Evolutionary conservation across 352 stramenopile genomes (phyloP).

Genomic region (Phytopythium ostracodes): DNA sequence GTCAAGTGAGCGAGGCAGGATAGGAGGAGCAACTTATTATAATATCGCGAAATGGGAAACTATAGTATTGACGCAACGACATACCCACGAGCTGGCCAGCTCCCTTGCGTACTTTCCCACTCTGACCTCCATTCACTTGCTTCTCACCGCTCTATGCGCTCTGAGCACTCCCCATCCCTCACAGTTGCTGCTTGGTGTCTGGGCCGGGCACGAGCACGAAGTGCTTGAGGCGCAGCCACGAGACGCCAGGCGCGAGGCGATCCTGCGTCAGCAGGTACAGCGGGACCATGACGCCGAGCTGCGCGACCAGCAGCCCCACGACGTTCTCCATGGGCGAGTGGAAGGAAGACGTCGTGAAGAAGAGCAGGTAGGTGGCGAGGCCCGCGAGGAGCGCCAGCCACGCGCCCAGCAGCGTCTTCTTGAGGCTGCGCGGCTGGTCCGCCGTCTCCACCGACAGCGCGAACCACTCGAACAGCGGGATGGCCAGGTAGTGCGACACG

Average conservation of each 20-base stretch:
- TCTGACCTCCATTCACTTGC: background rate
- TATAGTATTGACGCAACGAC: slow-evolving; percentile 1
- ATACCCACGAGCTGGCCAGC: background rate
- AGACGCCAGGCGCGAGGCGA: slow-evolving; percentile 30
- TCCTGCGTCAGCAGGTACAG: slow-evolving; percentile 66
- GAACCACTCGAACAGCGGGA: slow-evolving; percentile 76
- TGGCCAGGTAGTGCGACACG: slow-evolving; percentile 66
- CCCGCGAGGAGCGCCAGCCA: slow-evolving; percentile 40
- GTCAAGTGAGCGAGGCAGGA: background rate
- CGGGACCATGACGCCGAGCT: slow-evolving; percentile 55
- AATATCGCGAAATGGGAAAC: background rate
- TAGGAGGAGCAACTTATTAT: background rate
- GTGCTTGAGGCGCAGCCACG: slow-evolving; percentile 50
- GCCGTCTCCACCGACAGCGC: slow-evolving; percentile 46
- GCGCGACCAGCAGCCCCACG: slow-evolving; percentile 49
- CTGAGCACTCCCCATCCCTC: background rate
- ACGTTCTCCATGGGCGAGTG: slow-evolving; percentile 67
- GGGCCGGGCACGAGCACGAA: slow-evolving; percentile 46
- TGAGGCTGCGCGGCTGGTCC: slow-evolving; percentile 22
- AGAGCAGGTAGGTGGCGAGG: slow-evolving; percentile 49
- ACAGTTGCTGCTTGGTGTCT: slow-evolving; percentile 22
- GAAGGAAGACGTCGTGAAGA: slow-evolving; percentile 68
- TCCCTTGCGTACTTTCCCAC: too few relatives aligned
- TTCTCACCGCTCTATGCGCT: background rate
- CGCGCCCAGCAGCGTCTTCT: slow-evolving; percentile 39